These are phyloP conservation scores for Epichloe sylvatica DNA, from an alignment of 2,329 filamentous ascomycete species.

Conservation along the genomic window DNA sequence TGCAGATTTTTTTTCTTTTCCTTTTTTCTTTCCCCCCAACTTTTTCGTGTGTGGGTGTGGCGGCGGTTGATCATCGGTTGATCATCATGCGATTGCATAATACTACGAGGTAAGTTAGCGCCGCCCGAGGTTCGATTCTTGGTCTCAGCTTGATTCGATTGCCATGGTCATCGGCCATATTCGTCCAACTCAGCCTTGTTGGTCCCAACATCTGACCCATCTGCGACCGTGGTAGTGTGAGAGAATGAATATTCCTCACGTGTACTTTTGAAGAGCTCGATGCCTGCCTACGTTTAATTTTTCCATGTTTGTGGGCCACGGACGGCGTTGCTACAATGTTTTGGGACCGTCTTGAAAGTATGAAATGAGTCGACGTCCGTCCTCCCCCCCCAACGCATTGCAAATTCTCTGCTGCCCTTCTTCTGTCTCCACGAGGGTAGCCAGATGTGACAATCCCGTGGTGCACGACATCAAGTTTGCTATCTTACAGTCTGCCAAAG, in stretches of 20 bases:
- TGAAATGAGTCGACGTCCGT: constrained; percentile 16
- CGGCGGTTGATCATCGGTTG: no score
- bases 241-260: background rate
- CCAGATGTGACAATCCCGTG: constrained; percentile 14
- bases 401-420: constrained; percentile 11
- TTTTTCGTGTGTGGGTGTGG: no score
- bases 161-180: background rate
- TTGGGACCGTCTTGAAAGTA: constrained; percentile 16
- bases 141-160: background rate
- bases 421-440: constrained; percentile 9
- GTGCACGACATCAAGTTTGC: constrained; percentile 17
- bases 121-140: background rate
- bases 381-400: constrained; percentile 16
- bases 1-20: background rate
- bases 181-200: background rate
- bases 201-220: background rate
- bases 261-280: background rate
- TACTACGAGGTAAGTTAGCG: background rate
- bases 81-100: background rate
- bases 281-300: background rate
- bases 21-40: no score
- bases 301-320: background rate
- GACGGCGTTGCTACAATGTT: background rate
- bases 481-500: constrained; percentile 14
- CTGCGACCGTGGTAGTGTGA: background rate